A percentile compares a stretch with the other conserved stretches of the same genome.
Evolutionary conservation across 306 rosid species (phyloP).

Genomic region (Fagus sylvatica): DNA sequence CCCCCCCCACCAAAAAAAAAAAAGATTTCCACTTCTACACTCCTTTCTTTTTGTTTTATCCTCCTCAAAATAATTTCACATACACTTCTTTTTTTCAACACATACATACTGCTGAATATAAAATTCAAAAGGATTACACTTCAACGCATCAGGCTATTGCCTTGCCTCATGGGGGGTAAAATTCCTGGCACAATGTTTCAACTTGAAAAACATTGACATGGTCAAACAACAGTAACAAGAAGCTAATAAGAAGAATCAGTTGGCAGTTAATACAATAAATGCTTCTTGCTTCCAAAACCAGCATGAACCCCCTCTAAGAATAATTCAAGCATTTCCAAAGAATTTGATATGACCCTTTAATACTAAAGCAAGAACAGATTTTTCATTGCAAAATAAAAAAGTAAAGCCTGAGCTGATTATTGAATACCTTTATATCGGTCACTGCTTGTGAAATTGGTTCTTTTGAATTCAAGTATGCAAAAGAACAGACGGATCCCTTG

Average conservation of each 20-base stretch:
- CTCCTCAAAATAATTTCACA: too few relatives aligned
- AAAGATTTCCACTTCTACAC: too few relatives aligned
- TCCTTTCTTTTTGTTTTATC: too few relatives aligned
- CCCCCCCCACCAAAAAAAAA: too few relatives aligned
- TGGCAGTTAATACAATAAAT: not conserved
- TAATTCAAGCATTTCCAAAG: conserved; percentile 8
- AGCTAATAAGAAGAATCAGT: not conserved
- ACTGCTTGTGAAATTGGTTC: conserved; percentile 80
- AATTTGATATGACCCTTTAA: conserved; percentile 8
- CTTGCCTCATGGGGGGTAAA: too few relatives aligned
- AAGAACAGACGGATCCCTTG: conserved; percentile 76
- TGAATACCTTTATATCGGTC: conserved; percentile 70
- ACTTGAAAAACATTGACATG: too few relatives aligned
- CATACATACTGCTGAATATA: too few relatives aligned
- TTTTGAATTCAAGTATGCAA: conserved; percentile 72
- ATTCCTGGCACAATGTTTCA: too few relatives aligned
- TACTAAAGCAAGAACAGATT: conserved; percentile 8
- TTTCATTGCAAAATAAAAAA: not conserved
- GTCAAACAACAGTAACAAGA: too few relatives aligned
- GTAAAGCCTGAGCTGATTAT: conserved; percentile 3
- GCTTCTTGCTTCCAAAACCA: conserved; percentile 12
- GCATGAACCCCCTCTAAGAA: conserved; percentile 7
- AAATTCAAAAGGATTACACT: too few relatives aligned
- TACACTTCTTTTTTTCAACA: too few relatives aligned
- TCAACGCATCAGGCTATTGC: too few relatives aligned